These are phyloP conservation scores for Beta corolliflora DNA, from an alignment of 179 eudicot species.

Conservation along the genomic window DNA sequence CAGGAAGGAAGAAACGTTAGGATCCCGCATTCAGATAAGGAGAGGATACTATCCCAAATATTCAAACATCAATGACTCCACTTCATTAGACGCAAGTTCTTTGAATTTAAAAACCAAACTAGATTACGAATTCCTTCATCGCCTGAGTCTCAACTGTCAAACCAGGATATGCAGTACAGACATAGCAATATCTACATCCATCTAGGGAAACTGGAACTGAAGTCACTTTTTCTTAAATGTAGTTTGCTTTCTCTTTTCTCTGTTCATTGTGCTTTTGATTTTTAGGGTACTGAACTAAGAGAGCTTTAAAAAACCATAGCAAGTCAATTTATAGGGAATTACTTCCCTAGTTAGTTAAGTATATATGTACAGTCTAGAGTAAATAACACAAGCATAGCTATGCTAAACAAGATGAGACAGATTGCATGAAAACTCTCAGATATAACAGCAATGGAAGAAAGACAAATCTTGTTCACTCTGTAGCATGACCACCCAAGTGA, in stretches of 20 bases:
- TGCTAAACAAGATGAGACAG: neutral
- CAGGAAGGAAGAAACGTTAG: neutral
- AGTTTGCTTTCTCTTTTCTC: neutral
- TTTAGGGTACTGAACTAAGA: neutral
- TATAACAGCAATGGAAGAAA: neutral
- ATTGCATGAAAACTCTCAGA: neutral
- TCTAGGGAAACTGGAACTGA: neutral
- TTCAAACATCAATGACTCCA: neutral
- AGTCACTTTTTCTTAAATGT: neutral
- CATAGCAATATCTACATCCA: neutral
- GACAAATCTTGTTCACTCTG: neutral
- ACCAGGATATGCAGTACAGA: constrained; percentile 4
- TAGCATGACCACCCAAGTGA: neutral
- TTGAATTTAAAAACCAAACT: neutral
- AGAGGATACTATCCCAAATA: neutral
- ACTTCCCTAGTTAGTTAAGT: neutral
- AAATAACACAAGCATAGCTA: neutral
- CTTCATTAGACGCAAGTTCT: neutral
- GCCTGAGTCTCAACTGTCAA: neutral
- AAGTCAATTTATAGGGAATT: neutral
- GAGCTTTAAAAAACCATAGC: neutral
- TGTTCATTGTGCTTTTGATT: neutral
- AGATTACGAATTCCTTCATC: neutral
- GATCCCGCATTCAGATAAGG: neutral
- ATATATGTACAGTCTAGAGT: neutral